These are phyloP conservation scores for Porogramme epimiltina DNA, from an alignment of 1,284 basidiomycete species.

Conservation along the genomic window DNA sequence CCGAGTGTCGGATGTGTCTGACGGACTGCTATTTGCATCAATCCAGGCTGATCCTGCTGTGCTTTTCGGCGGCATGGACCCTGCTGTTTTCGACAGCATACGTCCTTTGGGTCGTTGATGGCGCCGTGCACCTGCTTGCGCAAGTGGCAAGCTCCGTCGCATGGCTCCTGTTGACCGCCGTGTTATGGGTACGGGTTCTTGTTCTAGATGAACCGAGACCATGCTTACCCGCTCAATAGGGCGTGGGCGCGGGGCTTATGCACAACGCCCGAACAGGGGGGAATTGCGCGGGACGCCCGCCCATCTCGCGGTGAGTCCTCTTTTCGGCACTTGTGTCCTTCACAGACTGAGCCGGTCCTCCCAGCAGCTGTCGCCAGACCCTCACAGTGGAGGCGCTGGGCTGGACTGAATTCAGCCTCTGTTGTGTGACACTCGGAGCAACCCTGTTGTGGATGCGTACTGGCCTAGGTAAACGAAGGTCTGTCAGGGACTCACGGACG, in stretches of 20 bases:
- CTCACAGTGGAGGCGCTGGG: slow-evolving; percentile 72
- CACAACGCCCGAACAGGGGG: slow-evolving; percentile 59
- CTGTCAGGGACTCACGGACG: slow-evolving; percentile 48
- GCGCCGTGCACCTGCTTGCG: slow-evolving; percentile 65
- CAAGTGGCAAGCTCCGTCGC: slow-evolving; percentile 74
- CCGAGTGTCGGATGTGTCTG: slow-evolving; percentile 14
- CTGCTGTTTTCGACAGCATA: slow-evolving; percentile 67
- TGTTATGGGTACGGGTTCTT: slow-evolving; percentile 63
- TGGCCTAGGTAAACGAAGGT: slow-evolving; percentile 38
- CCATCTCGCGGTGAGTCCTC: slow-evolving; percentile 52
- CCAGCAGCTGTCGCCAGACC: slow-evolving; percentile 62
- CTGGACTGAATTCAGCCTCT: slow-evolving; percentile 76
- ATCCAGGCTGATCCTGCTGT: slow-evolving; percentile 53
- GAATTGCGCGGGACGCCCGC: slow-evolving; percentile 52
- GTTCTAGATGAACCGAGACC: no score
- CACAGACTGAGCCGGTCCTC: no score
- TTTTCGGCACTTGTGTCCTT: no score
- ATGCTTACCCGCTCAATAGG: slow-evolving; percentile 47
- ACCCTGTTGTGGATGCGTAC: slow-evolving; percentile 65
- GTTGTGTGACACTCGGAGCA: slow-evolving; percentile 53
- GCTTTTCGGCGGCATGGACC: slow-evolving; percentile 74
- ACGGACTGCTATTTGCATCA: slow-evolving; percentile 11
- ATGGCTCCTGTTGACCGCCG: slow-evolving; percentile 65
- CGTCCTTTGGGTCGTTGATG: slow-evolving; percentile 68
- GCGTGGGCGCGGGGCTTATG: slow-evolving; percentile 64